These are phyloP conservation scores for Nannizzia gypsea DNA, from an alignment of 2,329 filamentous ascomycete genomes.

Conservation along the genomic window DNA sequence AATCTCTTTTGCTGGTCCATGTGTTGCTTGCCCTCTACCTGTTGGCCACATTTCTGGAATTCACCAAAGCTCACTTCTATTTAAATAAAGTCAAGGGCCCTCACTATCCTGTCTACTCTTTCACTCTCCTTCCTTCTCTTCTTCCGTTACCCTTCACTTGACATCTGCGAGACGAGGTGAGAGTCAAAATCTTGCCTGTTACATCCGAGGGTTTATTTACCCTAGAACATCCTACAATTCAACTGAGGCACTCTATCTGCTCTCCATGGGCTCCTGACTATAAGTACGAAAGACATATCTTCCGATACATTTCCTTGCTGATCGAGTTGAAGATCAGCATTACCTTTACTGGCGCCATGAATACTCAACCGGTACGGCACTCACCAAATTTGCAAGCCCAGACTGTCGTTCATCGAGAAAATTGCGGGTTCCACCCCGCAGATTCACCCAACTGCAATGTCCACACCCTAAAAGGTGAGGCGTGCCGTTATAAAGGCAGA, in stretches of 20 bases:
- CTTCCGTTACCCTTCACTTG: neutral
- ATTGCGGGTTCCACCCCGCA: neutral
- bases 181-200: neutral
- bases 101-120: neutral
- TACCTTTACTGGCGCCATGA: neutral
- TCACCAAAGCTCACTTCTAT: neutral
- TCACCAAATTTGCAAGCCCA: neutral
- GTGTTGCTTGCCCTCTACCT: neutral
- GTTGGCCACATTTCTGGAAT: neutral
- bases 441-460: neutral
- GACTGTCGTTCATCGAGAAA: neutral
- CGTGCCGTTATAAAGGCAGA: neutral
- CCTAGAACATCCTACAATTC: neutral
- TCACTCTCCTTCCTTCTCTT: neutral
- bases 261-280: neutral
- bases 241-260: neutral
- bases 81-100: neutral
- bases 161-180: neutral
- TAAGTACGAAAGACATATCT: neutral
- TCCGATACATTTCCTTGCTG: neutral
- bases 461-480: neutral
- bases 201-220: neutral
- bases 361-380: neutral
- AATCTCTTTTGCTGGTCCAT: neutral
- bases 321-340: neutral